Conservation (phyloP, 495 filamentous ascomycete genomes). For the Aspergillus avenaceus region DNA sequence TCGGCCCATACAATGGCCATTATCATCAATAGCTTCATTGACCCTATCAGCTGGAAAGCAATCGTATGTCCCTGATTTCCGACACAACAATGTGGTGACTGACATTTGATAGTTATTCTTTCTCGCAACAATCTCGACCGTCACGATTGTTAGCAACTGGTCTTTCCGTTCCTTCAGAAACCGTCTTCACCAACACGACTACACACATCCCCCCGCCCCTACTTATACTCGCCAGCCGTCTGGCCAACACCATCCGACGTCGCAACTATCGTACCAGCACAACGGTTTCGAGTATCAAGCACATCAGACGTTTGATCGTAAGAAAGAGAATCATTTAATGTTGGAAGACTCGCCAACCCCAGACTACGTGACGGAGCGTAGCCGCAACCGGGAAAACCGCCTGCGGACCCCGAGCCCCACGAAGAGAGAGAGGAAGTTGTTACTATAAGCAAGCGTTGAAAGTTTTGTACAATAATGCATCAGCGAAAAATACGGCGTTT, state of each 20-base stretch:
- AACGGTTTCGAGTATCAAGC: constrained; percentile 22
- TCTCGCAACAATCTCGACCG: constrained; percentile 38
- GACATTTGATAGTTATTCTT: constrained; percentile 30
- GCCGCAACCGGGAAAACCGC: constrained; percentile 31
- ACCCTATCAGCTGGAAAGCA: constrained; percentile 69
- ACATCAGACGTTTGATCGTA: constrained; percentile 16
- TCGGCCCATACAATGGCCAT: constrained; percentile 75
- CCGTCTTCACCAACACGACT: constrained; percentile 31
- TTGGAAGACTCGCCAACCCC: constrained; percentile 29
- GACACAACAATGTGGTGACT: not conserved
- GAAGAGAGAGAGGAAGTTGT: constrained; percentile 30
- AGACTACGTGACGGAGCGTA: constrained; percentile 33
- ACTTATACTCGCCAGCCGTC: constrained; percentile 20
- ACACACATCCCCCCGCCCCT: constrained; percentile 17
- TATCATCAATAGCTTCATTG: constrained; percentile 70
- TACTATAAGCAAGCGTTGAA: not conserved
- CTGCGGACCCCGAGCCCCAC: constrained; percentile 37
- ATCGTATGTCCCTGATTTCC: constrained; percentile 48
- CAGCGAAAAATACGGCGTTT: constrained; percentile 10
- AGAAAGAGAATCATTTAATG: constrained; percentile 29
- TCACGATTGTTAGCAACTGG: constrained; percentile 44
- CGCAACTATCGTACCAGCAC: constrained; percentile 23
- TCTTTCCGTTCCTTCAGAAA: constrained; percentile 43
- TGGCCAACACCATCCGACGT: constrained; percentile 20
- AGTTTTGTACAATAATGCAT: constrained; percentile 5